These are phyloP conservation scores for Amaranthus hypochondriacus DNA, from an alignment of 148 eudicot genomes.

Conservation along the genomic window DNA sequence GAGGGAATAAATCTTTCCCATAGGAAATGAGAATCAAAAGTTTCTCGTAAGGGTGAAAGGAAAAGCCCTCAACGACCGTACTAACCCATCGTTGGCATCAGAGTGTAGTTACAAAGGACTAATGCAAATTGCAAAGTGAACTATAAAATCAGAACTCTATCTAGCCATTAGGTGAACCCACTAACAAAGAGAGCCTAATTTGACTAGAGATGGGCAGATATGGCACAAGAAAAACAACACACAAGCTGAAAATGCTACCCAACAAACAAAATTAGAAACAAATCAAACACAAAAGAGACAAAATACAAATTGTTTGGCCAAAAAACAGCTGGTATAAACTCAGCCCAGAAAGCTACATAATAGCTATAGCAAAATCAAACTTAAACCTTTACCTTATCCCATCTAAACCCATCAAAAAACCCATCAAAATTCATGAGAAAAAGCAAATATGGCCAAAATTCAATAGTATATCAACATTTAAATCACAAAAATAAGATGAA, in stretches of 20 bases:
- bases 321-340: neutral
- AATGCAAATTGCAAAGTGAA: no score
- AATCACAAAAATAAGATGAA: neutral
- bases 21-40: no score
- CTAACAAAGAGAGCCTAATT: neutral
- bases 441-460: neutral
- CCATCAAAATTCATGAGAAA: neutral
- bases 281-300: slow-evolving; percentile 8
- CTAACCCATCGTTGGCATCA: no score
- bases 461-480: neutral
- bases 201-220: neutral
- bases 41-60: no score
- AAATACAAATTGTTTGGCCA: slow-evolving; percentile 4
- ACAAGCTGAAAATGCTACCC: slow-evolving; percentile 2
- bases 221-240: slow-evolving; percentile 1
- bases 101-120: no score
- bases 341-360: neutral
- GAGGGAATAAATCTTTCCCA: no score
- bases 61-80: no score
- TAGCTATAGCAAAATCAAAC: neutral
- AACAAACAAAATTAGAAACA: neutral
- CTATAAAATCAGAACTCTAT: no score
- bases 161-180: no score
- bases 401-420: neutral
- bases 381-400: neutral